Evolutionary conservation across 192 early-diverging fungal species (phyloP), one percentile per base, ranked within the genome.

Genomic region (Lunasporangiospora selenospora): DNA sequence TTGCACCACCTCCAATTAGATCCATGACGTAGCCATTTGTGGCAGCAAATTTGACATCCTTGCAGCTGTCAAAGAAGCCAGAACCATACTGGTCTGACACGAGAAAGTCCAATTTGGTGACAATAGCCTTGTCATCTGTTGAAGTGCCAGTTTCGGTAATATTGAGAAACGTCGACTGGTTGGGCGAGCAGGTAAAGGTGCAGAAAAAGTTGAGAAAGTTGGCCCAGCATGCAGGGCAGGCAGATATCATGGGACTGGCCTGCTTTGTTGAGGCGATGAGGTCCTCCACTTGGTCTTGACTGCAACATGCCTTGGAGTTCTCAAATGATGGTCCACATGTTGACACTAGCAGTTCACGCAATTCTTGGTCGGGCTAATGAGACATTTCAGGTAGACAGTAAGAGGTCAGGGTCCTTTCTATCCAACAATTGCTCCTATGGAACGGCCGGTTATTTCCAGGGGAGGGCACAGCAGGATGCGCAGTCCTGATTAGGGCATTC

Each of bases 1-100:
- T 71, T 4, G 87, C 87, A 16, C 87, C 87, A 27, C 85, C 85
- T 11, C 85, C 87, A 51, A 88, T 83, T 23, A 88, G 71, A 34
- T 88, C 87, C 85, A 88, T 88, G 16, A 77, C 85, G 49, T 76
- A 88, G 3, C 87, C 81, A 79, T 88, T 88, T 27, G 80, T 83
- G 3, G 85, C 73, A 1, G 82, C 80, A 64, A 88, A 88, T 55
- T 88, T 88, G 60, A 88, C 83, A 32, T 88, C 85, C 52, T 88
- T 87, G 65, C 87, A 88, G 38, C 82, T 84, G 40, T 85, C 71
- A 49, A 67, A 88, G 45, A 88, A 83, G 42, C 79, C 83, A 6
- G 69, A 58, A 8, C 84, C 85, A 54, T 81, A 83, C 9, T 70
- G 27, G 33, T 83, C 80, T 21, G 71, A 85, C 9, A 88, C 87